Evolutionary conservation across 2,329 filamentous ascomycete species (phyloP), one percentile per base, ranked within the genome.

Genomic region (Pseudopyricularia javanii): DNA sequence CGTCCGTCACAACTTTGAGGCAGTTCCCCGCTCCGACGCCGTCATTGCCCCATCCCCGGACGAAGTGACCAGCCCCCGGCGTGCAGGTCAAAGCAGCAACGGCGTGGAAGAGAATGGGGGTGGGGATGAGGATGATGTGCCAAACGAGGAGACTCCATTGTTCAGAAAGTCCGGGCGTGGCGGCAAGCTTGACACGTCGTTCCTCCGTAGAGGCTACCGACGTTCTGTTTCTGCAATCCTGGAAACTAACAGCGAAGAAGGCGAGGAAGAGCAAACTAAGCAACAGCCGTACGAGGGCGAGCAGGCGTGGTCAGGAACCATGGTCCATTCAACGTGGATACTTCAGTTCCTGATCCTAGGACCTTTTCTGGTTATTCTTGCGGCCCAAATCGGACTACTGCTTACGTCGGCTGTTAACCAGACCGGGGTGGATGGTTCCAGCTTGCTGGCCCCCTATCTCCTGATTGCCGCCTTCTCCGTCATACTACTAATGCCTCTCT

Each of bases 261-360:
- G 54, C 54, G 54, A 64, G 60, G 53, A 60, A 56, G 50, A 8
- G n/a, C 8, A 66, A 60, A 43, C 65, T 62, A 60, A 68, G 67
- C 7, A 54, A 2, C 60, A 70, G 53, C 68, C 74, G 0, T 90
- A 84, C 62, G 78, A 79, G 12, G 71, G 80, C 52, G 93, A 97
- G 64, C 93, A 97, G 66, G 71, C 77, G 14, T 98, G 93, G 93
- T 95, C 89, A 51, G 78, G 78, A 4, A 76, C 76, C 35, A 70
- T 97, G 52, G 88, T 89, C 1, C 80, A 77, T 47, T 96, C 86
- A 86, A 83, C 86, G 17, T 98, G 93, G 93, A 67, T 93, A 43
- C 60, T 95, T 17, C 91, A 98, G 62, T 85, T 96, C 58, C 71
- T 97, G 3, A 64, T 96, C 15, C 71, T 94, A 9, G 86, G 81